A percentile compares a stretch with the other conserved stretches of the same genome.
Conservation (phyloP, 306 rosid species). For the Geum urbanum region DNA sequence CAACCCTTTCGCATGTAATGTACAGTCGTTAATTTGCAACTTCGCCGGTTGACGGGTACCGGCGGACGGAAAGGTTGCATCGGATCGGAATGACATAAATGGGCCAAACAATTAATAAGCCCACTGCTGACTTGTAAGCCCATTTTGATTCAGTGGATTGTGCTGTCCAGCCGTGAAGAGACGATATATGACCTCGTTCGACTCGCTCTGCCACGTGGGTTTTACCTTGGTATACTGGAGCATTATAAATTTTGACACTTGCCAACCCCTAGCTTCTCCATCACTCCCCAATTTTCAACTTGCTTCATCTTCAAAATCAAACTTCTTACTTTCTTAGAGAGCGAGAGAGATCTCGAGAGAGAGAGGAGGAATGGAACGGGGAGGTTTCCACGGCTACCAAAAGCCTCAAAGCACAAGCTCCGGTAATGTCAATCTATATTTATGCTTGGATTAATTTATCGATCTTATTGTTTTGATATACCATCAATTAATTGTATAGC, state of each 20-base stretch:
- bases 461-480: not conserved
- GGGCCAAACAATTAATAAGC: not conserved
- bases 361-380: slow-evolving; percentile 40
- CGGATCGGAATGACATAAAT: not conserved
- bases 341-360: not conserved
- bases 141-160: not conserved
- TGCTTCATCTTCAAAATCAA: not conserved
- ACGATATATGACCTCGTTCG: not conserved
- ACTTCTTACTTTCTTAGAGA: not conserved
- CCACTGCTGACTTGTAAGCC: not conserved
- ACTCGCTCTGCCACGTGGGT: slow-evolving; percentile 9
- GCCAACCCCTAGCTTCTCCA: slow-evolving; percentile 4
- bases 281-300: not conserved
- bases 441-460: not conserved
- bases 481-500: not conserved
- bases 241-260: slow-evolving; percentile 7
- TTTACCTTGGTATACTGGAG: not conserved
- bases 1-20: not conserved
- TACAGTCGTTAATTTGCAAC: not conserved
- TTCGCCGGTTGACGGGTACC: not conserved
- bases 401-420: slow-evolving; percentile 46
- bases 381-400: slow-evolving; percentile 72
- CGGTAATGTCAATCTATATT: slow-evolving; percentile 21
- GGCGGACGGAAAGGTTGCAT: not conserved
- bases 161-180: not conserved